Evolutionary conservation across 495 filamentous ascomycete species (phyloP).

Genomic region (Annulohypoxylon moriforme): DNA sequence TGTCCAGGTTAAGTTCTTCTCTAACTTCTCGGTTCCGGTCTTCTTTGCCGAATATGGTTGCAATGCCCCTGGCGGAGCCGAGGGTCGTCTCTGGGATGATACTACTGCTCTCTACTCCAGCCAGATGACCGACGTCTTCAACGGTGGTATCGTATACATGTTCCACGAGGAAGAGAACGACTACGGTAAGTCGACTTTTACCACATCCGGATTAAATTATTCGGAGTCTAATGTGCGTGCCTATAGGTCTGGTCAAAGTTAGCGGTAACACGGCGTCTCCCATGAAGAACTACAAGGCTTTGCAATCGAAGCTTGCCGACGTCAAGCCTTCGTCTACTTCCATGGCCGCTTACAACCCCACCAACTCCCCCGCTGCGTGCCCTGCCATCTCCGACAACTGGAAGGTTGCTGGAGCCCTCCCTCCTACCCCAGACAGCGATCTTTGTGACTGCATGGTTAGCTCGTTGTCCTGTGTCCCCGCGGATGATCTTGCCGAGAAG

Average conservation of each 20-base stretch:
- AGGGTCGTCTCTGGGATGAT: conserved; percentile 84
- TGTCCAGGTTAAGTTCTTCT: conserved; percentile 82
- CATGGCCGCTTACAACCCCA: conserved; percentile 76
- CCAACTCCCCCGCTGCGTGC: conserved; percentile 81
- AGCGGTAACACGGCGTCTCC: conserved; percentile 67
- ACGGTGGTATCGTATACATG: conserved; percentile 97
- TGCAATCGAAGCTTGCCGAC: conserved; percentile 75
- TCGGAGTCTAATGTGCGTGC: conserved; percentile 1
- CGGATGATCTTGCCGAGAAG: conserved; percentile 56
- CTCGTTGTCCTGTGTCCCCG: conserved; percentile 75
- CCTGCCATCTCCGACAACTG: conserved; percentile 73
- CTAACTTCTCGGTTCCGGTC: conserved; percentile 86
- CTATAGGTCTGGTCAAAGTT: conserved; percentile 71
- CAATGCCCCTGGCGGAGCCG: conserved; percentile 69
- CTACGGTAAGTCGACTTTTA: conserved; percentile 67
- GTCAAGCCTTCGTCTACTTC: conserved; percentile 73
- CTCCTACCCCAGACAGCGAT: conserved; percentile 78
- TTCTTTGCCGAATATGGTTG: conserved; percentile 99
- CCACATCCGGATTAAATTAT: neutral
- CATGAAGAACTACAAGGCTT: conserved; percentile 77
- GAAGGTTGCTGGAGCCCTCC: conserved; percentile 75
- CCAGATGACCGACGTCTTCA: conserved; percentile 87
- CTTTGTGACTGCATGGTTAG: conserved; percentile 87
- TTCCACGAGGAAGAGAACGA: conserved; percentile 93
- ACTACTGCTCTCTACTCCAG: conserved; percentile 82